phyloP scores from a whole-genome alignment of 441 rosid genomes.

The Melianthus villosus region DNA sequence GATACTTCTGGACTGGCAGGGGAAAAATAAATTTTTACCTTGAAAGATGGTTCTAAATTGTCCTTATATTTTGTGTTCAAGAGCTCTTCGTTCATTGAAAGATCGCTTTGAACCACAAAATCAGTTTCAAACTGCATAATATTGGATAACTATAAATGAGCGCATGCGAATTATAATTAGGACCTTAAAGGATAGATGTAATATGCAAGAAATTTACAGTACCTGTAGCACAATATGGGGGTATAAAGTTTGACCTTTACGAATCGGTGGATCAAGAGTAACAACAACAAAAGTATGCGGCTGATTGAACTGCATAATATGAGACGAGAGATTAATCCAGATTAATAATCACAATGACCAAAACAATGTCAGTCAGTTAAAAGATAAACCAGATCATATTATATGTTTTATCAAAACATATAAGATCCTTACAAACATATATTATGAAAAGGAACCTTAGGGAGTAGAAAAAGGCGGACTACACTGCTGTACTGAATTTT shows the following conservation, averaged over 20 bases:
- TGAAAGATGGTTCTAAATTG: slow-evolving; percentile 58
- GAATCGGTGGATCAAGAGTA: slow-evolving; percentile 88
- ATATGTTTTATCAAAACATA: no score
- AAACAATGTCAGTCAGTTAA: no score
- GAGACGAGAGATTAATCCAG: no score
- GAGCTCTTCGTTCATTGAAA: slow-evolving; percentile 62
- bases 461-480: slow-evolving; percentile 85
- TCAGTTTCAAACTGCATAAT: slow-evolving; percentile 70
- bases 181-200: no score
- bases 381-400: no score
- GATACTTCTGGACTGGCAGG: no score
- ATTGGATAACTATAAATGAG: no score
- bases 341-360: no score
- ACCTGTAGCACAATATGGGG: slow-evolving; percentile 96
- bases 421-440: no score
- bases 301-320: slow-evolving; percentile 55
- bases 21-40: slow-evolving; percentile 26
- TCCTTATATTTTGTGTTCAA: slow-evolving; percentile 75
- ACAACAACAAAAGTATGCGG: slow-evolving; percentile 84
- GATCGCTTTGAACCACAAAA: slow-evolving; percentile 30
- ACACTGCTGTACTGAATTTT: slow-evolving; percentile 96
- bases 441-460: no score
- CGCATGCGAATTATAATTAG: not conserved
- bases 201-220: no score
- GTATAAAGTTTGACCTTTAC: slow-evolving; percentile 86